Evolutionary conservation across 2,329 filamentous ascomycete genomes (phyloP), one percentile per base, ranked within the genome.

Genomic region (Diaporthe destruens): DNA sequence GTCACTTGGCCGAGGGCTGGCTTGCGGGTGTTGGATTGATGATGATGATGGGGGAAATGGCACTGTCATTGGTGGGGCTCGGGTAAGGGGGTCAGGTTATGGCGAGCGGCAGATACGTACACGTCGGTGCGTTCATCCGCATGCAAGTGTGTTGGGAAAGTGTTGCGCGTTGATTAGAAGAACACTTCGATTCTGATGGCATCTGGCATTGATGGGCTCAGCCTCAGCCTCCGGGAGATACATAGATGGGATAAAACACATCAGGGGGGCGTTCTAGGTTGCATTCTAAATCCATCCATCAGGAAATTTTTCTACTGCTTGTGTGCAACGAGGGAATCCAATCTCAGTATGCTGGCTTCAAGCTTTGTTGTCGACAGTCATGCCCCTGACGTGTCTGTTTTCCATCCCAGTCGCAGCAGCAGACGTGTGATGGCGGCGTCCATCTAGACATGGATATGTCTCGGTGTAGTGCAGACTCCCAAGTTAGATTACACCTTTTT

Each of bases 171-270:
- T 7, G 47, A 39, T 16, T 66, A 39, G 47, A 66, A 39, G 47
- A 66, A 53, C 7, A 53, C 32, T 53, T 66, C 32, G 16, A n/a
- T 66, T 53, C 32, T 25, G 23, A 59, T n/a, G 55, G 14, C 29
- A 42, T 54, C 32, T 61, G 29, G 68, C 68, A 70, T 61, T 9
- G 32, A 23, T 25, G 47, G 18, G 39, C 7, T 18, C 39, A 42
- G 39, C 39, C 39, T 42, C 39, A 42, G 39, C 39, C 39, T 42
- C 39, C 18, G 47, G 47, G n/a, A 59, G 68, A 54, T n/a, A 29
- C 18, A 29, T 66, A 66, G 61, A 70, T 34, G 68, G 42, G 29
- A 70, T 61, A 61, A 61, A 61, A 39, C 23, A 70, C 68, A 53
- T 61, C 47, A 53, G 44, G 44, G 36, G 23, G 68, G 68, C 55